Evolutionary conservation across 1,139 yeast genomes (phyloP).

Genomic region (Yamadazyma jaroonii): DNA sequence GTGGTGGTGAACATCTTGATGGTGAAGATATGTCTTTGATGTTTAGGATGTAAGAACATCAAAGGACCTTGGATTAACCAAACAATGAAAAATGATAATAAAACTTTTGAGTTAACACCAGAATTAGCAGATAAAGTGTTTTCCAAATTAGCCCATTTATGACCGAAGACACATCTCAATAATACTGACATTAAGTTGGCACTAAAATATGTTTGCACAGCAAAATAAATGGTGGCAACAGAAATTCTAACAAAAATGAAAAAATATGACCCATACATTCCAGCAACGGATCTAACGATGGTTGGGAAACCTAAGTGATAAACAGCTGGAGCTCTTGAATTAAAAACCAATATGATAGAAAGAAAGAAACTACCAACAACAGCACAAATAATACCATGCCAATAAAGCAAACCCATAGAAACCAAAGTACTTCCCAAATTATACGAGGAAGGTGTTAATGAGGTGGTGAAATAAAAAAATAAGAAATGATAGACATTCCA

Average conservation of each 20-base stretch:
- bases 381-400: conserved; percentile 13
- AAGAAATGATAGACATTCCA: conserved; percentile 11
- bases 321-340: conserved; percentile 11
- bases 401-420: conserved; percentile 10
- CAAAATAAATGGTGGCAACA: conserved; percentile 12
- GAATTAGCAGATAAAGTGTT: conserved; percentile 7
- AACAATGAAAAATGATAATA: conserved; percentile 9
- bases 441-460: conserved; percentile 12
- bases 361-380: conserved; percentile 12
- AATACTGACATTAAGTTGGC: conserved; percentile 9
- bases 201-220: conserved; percentile 12
- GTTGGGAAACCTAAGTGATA: conserved; percentile 13
- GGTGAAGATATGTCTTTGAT: conserved; percentile 9
- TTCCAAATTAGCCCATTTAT: conserved; percentile 9
- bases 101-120: conserved; percentile 10
- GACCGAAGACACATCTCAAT: conserved; percentile 12
- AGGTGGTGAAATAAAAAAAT: conserved; percentile 13
- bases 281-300: conserved; percentile 10
- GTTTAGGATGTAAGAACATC: conserved; percentile 11
- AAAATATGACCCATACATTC: conserved; percentile 12
- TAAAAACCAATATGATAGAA: conserved; percentile 9
- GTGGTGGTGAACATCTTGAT: conserved; percentile 10
- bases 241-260: conserved; percentile 11
- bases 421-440: conserved; percentile 11
- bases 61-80: conserved; percentile 12